Evolutionary conservation across 2,329 filamentous ascomycete genomes (phyloP).

Genomic region (Neofusicoccum sp.): DNA sequence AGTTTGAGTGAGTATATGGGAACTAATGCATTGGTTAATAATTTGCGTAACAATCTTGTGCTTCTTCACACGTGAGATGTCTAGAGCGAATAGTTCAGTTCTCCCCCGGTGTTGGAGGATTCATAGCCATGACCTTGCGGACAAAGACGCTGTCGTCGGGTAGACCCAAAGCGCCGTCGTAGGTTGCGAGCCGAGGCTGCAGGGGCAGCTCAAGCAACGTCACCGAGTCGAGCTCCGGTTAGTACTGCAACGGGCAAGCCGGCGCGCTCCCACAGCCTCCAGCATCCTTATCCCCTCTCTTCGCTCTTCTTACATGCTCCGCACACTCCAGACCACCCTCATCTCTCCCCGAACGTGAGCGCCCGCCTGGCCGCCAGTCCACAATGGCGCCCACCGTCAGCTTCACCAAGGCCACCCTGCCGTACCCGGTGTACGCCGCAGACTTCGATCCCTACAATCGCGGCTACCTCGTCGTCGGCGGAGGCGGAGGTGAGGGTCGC

Average conservation of each 20-base stretch:
- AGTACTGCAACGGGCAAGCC: background rate
- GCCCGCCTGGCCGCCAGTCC: background rate
- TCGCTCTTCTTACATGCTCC: background rate
- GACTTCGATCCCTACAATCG: slow-evolving; percentile 83
- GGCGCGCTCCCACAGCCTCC: background rate
- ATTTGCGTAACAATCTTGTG: too few relatives aligned
- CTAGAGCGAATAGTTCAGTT: too few relatives aligned
- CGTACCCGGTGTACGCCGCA: slow-evolving; percentile 82
- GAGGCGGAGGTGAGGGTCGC: slow-evolving; percentile 71
- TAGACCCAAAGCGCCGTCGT: background rate
- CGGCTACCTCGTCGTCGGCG: slow-evolving; percentile 74
- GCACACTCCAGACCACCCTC: background rate
- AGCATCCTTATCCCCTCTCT: background rate
- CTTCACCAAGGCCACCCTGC: slow-evolving; percentile 64
- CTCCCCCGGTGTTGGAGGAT: too few relatives aligned
- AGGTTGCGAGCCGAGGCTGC: background rate
- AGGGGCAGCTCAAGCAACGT: slow-evolving; percentile 4
- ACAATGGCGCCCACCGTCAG: slow-evolving; percentile 33
- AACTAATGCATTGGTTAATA: background rate
- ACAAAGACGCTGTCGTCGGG: background rate
- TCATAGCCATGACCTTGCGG: too few relatives aligned
- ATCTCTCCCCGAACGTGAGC: background rate
- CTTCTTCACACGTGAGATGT: too few relatives aligned
- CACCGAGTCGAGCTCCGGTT: background rate
- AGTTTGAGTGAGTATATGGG: slow-evolving; percentile 10